A percentile compares a stretch with the other conserved stretches of the same genome.
Conservation (phyloP, 1,284 basidiomycete genomes). For the Peniophora sp. region DNA sequence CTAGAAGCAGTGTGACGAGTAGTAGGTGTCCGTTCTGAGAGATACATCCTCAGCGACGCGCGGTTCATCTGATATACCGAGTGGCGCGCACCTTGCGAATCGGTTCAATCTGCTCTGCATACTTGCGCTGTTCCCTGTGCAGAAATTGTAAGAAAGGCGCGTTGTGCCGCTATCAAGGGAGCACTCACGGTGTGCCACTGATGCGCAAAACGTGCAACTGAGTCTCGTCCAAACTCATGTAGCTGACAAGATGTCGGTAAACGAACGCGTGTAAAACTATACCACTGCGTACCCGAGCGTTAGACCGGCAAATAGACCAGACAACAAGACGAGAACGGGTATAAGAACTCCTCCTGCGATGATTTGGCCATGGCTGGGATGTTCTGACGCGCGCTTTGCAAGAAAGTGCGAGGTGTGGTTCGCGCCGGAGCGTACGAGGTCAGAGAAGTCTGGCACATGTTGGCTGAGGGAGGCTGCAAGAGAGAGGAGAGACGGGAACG, state of each 20-base stretch:
- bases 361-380: constrained; percentile 22
- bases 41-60: not conserved
- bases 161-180: not conserved
- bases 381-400: constrained; percentile 23
- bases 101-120: constrained; percentile 82
- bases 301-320: constrained; percentile 66
- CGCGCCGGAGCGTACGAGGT: constrained; percentile 6
- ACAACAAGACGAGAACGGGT: constrained; percentile 52
- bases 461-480: constrained; percentile 20
- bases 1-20: constrained; percentile 75
- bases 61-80: not conserved
- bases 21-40: constrained; percentile 67
- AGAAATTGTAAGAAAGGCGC: constrained; percentile 1
- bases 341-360: constrained; percentile 48
- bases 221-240: constrained; percentile 91
- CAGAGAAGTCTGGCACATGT: constrained; percentile 32
- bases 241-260: constrained; percentile 19
- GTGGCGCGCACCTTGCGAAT: constrained; percentile 46
- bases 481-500: constrained; percentile 9
- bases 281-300: constrained; percentile 53
- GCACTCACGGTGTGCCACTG: constrained; percentile 69
- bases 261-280: too few species aligned
- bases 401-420: constrained; percentile 12
- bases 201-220: constrained; percentile 84
- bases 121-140: constrained; percentile 63